Conservation (phyloP, 1,139 yeast species). For the Candida albicans region DNA sequence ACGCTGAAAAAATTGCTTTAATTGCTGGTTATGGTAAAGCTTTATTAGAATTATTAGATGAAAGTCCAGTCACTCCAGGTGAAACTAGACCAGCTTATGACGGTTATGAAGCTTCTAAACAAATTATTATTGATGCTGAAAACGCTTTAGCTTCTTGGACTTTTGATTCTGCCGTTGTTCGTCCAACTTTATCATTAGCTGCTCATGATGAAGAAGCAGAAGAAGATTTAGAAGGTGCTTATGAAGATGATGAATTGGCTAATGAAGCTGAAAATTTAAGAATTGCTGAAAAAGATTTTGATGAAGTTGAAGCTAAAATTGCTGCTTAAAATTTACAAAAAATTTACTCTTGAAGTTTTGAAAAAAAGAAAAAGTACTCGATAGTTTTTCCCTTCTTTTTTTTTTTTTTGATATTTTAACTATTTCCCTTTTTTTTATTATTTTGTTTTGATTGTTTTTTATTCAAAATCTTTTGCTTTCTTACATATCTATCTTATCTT, state of each 20-base stretch:
- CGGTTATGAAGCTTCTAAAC: slow-evolving; percentile 97
- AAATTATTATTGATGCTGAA: slow-evolving; percentile 96
- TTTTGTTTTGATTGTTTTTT: background rate
- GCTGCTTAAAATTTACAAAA: slow-evolving; percentile 8
- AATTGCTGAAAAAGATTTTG: slow-evolving; percentile 55
- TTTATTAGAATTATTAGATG: slow-evolving; percentile 90
- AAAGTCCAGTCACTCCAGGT: slow-evolving; percentile 97
- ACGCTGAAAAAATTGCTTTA: slow-evolving; percentile 92
- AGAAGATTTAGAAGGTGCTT: slow-evolving; percentile 58
- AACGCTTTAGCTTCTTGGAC: slow-evolving; percentile 96
- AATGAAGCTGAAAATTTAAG: slow-evolving; percentile 55
- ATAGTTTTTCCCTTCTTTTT: background rate
- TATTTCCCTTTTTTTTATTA: background rate
- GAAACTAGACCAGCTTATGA: slow-evolving; percentile 98
- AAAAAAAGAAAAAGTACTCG: background rate
- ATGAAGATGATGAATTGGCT: slow-evolving; percentile 53
- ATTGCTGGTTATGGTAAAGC: slow-evolving; percentile 99
- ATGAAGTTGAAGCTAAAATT: slow-evolving; percentile 13
- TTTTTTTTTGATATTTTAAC: background rate
- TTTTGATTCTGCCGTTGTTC: slow-evolving; percentile 89
- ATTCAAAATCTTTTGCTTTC: background rate
- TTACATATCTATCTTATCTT: background rate
- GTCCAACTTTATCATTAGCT: slow-evolving; percentile 85
- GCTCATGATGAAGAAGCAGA: slow-evolving; percentile 68
- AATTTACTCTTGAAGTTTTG: background rate